phyloP scores from a whole-genome alignment of 345 rosid genomes.

The Moricandia moricandioides region DNA sequence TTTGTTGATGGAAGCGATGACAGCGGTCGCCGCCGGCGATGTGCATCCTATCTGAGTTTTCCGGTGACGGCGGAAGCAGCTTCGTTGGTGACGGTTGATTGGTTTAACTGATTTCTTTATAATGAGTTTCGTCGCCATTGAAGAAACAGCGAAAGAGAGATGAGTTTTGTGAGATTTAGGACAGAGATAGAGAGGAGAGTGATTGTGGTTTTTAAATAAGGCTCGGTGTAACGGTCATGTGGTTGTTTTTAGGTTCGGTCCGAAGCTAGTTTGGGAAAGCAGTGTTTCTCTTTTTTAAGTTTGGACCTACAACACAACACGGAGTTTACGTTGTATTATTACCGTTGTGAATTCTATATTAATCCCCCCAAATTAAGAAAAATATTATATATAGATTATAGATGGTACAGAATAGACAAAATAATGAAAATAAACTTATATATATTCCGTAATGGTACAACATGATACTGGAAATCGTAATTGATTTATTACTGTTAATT shows the following conservation, averaged over 20 bases:
- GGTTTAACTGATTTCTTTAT: conserved; percentile 49
- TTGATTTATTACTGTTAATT: background rate
- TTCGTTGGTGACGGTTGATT: conserved; percentile 40
- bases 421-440: background rate
- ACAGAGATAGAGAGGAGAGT: background rate
- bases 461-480: background rate
- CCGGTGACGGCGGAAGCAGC: conserved; percentile 31
- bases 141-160: conserved; percentile 2
- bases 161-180: conserved; percentile 1
- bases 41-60: conserved; percentile 40
- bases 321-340: conserved; percentile 39
- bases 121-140: conserved; percentile 60
- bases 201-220: conserved; percentile 44
- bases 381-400: background rate
- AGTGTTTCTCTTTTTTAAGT: conserved; percentile 7
- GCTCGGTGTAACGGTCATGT: conserved; percentile 70
- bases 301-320: conserved; percentile 33
- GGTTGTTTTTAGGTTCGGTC: conserved; percentile 45
- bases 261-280: conserved; percentile 41
- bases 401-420: background rate
- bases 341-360: conserved; percentile 38
- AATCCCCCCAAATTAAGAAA: conserved; percentile 14
- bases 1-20: conserved; percentile 61
- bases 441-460: background rate
- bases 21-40: conserved; percentile 37